Base-by-base conservation (phyloP, 768 basidiomycete genomes). In the Scleroderma bovista region DNA sequence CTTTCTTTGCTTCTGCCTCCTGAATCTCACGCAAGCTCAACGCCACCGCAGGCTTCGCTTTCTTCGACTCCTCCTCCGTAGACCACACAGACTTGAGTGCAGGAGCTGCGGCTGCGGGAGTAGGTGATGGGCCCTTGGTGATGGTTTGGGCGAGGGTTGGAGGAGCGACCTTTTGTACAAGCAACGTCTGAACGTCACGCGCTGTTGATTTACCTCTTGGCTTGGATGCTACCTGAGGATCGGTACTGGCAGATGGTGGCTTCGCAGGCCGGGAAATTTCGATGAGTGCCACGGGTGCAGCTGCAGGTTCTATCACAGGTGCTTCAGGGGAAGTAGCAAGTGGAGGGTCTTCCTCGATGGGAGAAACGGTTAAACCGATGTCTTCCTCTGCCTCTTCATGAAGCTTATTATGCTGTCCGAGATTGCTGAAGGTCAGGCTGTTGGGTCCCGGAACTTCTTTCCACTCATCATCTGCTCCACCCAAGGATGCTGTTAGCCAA, bases 21-120 rank as follows among this genome's bases (percentile, higher is more conserved):
- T 99, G 96, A 41, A 99, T 99, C 50, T 98, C 93, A 48, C 93
- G 84, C 33, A 99, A 70, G 53, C 88, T 90, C 33, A 85, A 72
- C 20, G 84, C 69, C 5, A 69, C 58, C 15, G 66, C 66, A 13
- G 69, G 60, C 7, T 75, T 75, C 41, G 72, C 64, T 62, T 81
- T 83, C 66, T 80, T 81, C 34, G 71, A 70, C 13, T 88, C 87
- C 36, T 88, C 84, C 31, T 84, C 84, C 53, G 78, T 79, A 17
- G 76, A 72, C 84, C 87, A 88, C 15, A 81, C 78, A 39, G 76
- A 69, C 58, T 84, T 85, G 15, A 69, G 48, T 33, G 64, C 69
- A 23, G 60, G 44, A n/a, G 54, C 24, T 8, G 60, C 52, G 15
- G 60, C 51, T 6, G 55, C 13, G 15, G 59, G 51, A 13, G 63